Conservation (phyloP, 2,329 filamentous ascomycete genomes). For the Claviceps spartinae region DNA sequence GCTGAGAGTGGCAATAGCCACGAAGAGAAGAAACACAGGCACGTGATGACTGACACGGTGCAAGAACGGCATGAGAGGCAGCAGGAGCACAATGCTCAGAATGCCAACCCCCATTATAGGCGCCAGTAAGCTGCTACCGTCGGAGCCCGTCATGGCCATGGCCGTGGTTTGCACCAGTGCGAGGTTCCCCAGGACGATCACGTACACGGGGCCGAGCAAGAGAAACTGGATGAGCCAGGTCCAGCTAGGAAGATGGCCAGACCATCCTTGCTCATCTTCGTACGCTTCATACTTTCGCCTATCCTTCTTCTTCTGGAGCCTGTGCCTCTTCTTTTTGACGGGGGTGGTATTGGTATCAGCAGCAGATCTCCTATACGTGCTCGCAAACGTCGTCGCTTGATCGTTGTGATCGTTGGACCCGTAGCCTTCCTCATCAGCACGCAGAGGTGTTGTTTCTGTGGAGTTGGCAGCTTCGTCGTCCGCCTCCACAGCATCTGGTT, state of each 20-base stretch:
- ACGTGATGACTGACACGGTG: slow-evolving; percentile 77
- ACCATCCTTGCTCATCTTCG: slow-evolving; percentile 75
- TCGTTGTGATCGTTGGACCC: slow-evolving; percentile 23
- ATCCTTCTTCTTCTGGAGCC: slow-evolving; percentile 6
- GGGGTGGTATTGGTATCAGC: slow-evolving; percentile 11
- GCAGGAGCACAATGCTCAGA: slow-evolving; percentile 56
- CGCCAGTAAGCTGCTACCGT: slow-evolving; percentile 59
- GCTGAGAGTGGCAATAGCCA: slow-evolving; percentile 62
- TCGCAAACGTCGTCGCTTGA: slow-evolving; percentile 37
- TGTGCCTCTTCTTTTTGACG: slow-evolving; percentile 7
- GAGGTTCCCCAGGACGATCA: slow-evolving; percentile 66
- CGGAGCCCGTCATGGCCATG: slow-evolving; percentile 67
- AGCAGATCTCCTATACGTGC: slow-evolving; percentile 39
- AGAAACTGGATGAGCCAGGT: slow-evolving; percentile 82
- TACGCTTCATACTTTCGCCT: slow-evolving; percentile 30
- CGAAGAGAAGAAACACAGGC: slow-evolving; percentile 58
- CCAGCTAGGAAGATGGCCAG: slow-evolving; percentile 62
- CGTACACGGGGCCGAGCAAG: slow-evolving; percentile 60
- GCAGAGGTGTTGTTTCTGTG: slow-evolving; percentile 42
- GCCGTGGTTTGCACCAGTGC: slow-evolving; percentile 59
- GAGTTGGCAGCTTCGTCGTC: slow-evolving; percentile 19
- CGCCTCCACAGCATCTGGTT: slow-evolving; percentile 3
- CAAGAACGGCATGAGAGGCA: slow-evolving; percentile 70
- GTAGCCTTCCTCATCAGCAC: slow-evolving; percentile 21
- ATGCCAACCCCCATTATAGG: slow-evolving; percentile 59